Percentiles rank a stretch among this genome's conserved stretches.
Conservation (phyloP, 78 protist genomes). For the slime mould (Dictyostelium discoideum) region dicty_2.7 NC_007091.3:1198501-1199000, state of each 20-base stretch:
- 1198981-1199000: background rate
- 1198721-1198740: background rate
- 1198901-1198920: conserved; percentile 7
- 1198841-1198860: background rate
- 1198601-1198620: background rate
- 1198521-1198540: background rate
- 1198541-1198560: background rate
- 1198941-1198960: conserved; percentile 12
- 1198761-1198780: background rate
- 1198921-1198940: conserved; percentile 12
- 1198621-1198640: background rate
- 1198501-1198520: background rate
- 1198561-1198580: no score
- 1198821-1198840: background rate
- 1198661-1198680: background rate
- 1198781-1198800: background rate
- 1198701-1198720: background rate
- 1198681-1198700: background rate
- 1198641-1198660: background rate
- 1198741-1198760: background rate
- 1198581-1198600: background rate
- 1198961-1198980: background rate
- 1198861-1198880: background rate
- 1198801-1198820: background rate
- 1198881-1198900: background rate